Evolutionary conservation across 225 moss, liverwort and hornwort species (phyloP).

Genomic region (Marchantia paleacea): DNA sequence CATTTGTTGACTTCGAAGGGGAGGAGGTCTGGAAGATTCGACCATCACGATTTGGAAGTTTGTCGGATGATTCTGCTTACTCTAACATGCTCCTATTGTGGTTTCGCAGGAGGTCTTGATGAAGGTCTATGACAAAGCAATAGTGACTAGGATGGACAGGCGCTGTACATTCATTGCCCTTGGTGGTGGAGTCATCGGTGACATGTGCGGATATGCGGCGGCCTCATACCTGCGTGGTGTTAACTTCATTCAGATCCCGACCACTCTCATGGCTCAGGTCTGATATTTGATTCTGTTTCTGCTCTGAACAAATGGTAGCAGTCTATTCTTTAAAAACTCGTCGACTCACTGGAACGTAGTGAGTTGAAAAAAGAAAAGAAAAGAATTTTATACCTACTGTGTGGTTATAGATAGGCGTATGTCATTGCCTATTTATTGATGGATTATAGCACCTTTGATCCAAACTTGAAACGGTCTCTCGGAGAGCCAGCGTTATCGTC

Average conservation of each 20-base stretch:
- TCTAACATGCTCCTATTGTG: not conserved
- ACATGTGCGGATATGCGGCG: slow-evolving; percentile 99
- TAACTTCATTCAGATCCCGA: slow-evolving; percentile 97
- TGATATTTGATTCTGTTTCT: not conserved
- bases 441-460: too few species aligned
- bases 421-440: too few species aligned
- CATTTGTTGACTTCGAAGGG: not conserved
- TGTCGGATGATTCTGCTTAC: not conserved
- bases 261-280: slow-evolving; percentile 97
- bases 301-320: not conserved
- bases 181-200: slow-evolving; percentile 96
- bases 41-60: not conserved
- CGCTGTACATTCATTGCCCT: slow-evolving; percentile 92
- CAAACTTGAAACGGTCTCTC: too few species aligned
- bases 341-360: too few species aligned
- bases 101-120: slow-evolving; percentile 53
- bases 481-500: too few species aligned
- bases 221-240: slow-evolving; percentile 97
- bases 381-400: too few species aligned
- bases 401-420: too few species aligned
- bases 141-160: slow-evolving; percentile 90
- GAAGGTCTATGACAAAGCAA: slow-evolving; percentile 93
- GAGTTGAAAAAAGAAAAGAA: too few species aligned
- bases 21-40: not conserved
- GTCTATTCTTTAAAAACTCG: not conserved